Base-by-base conservation (phyloP, 2,329 filamentous ascomycete species). In the Coleophoma eucalyptorum region DNA sequence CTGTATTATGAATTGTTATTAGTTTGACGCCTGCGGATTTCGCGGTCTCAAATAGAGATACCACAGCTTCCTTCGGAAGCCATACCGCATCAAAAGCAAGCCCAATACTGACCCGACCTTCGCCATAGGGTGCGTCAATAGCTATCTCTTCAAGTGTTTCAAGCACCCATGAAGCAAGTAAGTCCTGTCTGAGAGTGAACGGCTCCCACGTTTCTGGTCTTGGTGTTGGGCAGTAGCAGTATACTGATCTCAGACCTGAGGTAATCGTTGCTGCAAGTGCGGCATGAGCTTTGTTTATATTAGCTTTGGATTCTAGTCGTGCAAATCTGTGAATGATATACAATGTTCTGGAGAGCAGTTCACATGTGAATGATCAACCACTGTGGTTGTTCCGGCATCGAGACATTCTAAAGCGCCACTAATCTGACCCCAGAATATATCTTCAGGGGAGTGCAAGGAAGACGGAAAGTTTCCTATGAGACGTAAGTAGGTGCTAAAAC, bases 191-290 rank as follows among this genome's bases (percentile, higher is more conserved):
- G 0, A 63, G 20, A 2, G 53, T 43, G 16, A 66, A 49, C 0
- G 69, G 64, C 5, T 56, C 54, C 62, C 64, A 67, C 13, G 64
- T 61, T 16, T 60, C 58, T 5, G 67, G 51, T 1, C 59, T 59
- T 26, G 61, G 57, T 2, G 65, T 66, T 2, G 69, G 68, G 11
- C 64, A 66, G 53, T 72, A 73, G 51, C 69, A 71, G 59, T 72
- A 77, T 5, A 76, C 61, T 10, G 72, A 70, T 7, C 76, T 69
- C n/a, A 78, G 67, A 3, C 75, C 74, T 1, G 74, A 73, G 11
- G 70, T 61, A 3, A 67, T 58, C 4, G 71, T 69, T 20, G 69
- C 73, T 13, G 69, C 65, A 34, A 75, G 63, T 21, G 66, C 69
- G n/a, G 64, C 61, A 46, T 64, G 55, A 3, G 54, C 62, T n/a